Evolutionary conservation across 208 protist genomes (phyloP), one percentile per base, ranked within the genome.

Genomic region (Porcisia hertigi): DNA sequence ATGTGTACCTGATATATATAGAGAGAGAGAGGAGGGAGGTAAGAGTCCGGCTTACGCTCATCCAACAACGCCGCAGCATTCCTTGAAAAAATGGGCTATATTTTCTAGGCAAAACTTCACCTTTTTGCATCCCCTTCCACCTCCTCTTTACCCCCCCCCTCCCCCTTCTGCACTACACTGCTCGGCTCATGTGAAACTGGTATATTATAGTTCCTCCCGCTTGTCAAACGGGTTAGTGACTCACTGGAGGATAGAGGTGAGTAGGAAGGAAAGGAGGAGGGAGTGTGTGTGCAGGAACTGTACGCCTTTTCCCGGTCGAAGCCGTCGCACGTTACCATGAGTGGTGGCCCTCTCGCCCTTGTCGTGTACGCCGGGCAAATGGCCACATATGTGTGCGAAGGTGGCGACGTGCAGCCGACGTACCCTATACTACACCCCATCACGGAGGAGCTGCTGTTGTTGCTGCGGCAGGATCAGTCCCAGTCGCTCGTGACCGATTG

Each of bases 361-460:
- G 73, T 88, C n/a, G 39, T 88, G n/a, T 85, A 82, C 74, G 75
- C 76, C 36, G 67, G 79, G 16, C 64, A 83, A 20, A 30, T 65
- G 20, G 79, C 71, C 41, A 91, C 85, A 0, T 88, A 84, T 57
- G 16, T 86, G 11, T 88, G 85, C 45, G 82, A 83, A 18, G 72
- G 74, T 7, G 87, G 87, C 52, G 85, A 89, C 30, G 62, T 80
- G 16, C 73, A 77, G 66, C 92, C 83, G 0, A 80, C 77, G 39
- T 93, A 84, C 63, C 82, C 71, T 30, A 34, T 45, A 23, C 62
- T 74, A 20, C 73, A 34, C 2, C 72, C 81, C 30, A 65, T 88
- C 69, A 74, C 76, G 8, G 72, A 71, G n/a, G 77, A 83, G 34
- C 7, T 80, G 12, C 49, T 79, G 70, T 14, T 53, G 16, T 25